Conservation (phyloP, 1,139 yeast genomes). For the Pichia sp. region DNA sequence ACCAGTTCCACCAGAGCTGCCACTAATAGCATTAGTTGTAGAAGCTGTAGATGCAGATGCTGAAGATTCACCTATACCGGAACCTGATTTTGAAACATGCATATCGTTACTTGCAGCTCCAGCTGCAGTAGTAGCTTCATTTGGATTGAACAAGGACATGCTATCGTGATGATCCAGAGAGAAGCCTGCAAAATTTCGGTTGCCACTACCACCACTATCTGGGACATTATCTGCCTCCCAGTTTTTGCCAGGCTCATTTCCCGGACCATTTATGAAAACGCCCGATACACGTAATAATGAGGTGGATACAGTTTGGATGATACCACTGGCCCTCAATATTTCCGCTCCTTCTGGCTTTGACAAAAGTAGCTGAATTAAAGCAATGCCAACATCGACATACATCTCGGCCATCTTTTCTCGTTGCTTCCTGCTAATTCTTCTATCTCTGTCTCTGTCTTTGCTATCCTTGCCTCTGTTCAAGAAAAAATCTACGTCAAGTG, state of each 20-base stretch:
- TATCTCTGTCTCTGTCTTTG: not conserved
- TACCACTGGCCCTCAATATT: conserved; percentile 67
- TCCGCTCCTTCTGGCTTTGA: conserved; percentile 61
- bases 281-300: conserved; percentile 59
- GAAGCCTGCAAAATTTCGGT: not conserved
- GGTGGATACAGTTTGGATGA: conserved; percentile 82
- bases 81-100: not conserved
- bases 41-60: not conserved
- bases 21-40: conserved; percentile 49
- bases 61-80: not conserved
- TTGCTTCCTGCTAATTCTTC: not conserved
- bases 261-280: not conserved
- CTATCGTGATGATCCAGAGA: conserved; percentile 1
- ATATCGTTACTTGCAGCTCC: not conserved
- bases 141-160: not conserved
- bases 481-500: conserved; percentile 5
- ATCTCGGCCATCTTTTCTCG: conserved; percentile 28
- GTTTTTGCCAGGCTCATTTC: not conserved
- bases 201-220: not conserved
- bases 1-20: conserved; percentile 46
- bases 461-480: not conserved
- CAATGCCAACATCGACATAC: conserved; percentile 70
- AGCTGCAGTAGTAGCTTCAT: not conserved
- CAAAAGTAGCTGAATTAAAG: conserved; percentile 62
- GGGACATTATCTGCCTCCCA: not conserved